Base-by-base conservation (phyloP, 2,329 filamentous ascomycete genomes). In the Rugonectria rugulosa region DNA sequence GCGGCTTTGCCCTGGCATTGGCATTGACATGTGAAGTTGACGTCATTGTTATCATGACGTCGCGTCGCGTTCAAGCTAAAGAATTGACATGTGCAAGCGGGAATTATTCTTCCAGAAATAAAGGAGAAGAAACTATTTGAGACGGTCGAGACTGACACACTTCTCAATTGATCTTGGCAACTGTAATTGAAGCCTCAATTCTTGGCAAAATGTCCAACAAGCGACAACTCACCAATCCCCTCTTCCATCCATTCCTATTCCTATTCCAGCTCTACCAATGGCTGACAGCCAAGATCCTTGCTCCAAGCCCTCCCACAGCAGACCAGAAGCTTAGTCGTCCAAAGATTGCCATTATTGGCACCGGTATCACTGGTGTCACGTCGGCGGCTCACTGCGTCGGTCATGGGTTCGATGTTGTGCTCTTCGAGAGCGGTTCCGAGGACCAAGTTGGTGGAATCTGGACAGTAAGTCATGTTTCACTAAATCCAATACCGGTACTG, bases 381-480 rank as follows among this genome's bases (percentile, higher is more conserved):
- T 86, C 90, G 7, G 92, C 92, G 0, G 86, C 90, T 1, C 91
- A 96, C 70, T 92, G 90, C 68, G 85, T 93, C 29, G 91, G 91
- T 2, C 90, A 95, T 83, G 91, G 91, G 38, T 94, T 94, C 63
- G 90, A 95, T 59, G 88, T 92, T 6, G 81, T 83, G 17, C 84
- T 96, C 32, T 96, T 96, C 62, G 91, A 96, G 70, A 84, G 85
- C 7, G 88, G 89, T 1, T 73, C 80, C 4, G 79, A 86, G 60
- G 81, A 89, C 14, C 79, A 84, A 20, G 72, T 96, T 0, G 90
- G 90, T 14, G 91, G 91, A 0, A 94, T 94, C 27, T 94, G 91
- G 90, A 91, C 86, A 68, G 87, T 89, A 75, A 70, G 84, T 70
- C 9, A 23, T 17, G 27, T 21, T 10, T 36, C 12, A 21, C 17